Evolutionary conservation across 805 yeast species (phyloP), one percentile per base, ranked within the genome.

Genomic region (Teunomyces gatunensis): DNA sequence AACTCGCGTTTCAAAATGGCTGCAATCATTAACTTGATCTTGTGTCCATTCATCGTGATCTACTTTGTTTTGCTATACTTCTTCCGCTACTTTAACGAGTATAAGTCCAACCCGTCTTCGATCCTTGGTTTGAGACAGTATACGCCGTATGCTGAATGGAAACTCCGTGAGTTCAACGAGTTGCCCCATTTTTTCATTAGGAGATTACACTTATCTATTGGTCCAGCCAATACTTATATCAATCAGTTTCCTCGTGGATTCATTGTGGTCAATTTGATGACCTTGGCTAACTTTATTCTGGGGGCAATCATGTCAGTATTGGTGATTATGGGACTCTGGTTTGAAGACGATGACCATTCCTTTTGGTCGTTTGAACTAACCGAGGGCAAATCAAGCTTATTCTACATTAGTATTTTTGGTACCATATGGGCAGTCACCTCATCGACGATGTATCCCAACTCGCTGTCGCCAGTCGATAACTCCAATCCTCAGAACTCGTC

Each of bases 101-200:
- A 87, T 63, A 87, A 88, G 61, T 81, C 87, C 37, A 87, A 92
- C 46, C 99, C 99, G 0, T 82, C 90, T 1, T 74, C 89, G 9
- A 74, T 94, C 46, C 76, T 90, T 2, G 74, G 73, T 3, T 60
- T 71, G 45, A 73, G 99, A 41, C 96, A 90, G 56, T 94, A 89
- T 61, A 89, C 98, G 0, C 97, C 97, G 0, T 81, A 80, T 66
- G 97, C 98, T 0, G 91, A 87, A 58, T 94, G 98, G 98, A 89
- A 85, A 61, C 78, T 94, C 58, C 74, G 99, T 47, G 99, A 94
- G 59, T 89, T 87, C 61, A 94, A 94, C 65, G 99, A 94, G 61
- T 74, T 94, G 6, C 89, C 89, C 39, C 99, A 94, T 65, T 75
- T 92, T 23, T 94, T 94, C 67, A 82, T 83, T 47, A 83, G 84